phyloP scores from a whole-genome alignment of 768 basidiomycete species.

The Boletus subparvulus region DNA sequence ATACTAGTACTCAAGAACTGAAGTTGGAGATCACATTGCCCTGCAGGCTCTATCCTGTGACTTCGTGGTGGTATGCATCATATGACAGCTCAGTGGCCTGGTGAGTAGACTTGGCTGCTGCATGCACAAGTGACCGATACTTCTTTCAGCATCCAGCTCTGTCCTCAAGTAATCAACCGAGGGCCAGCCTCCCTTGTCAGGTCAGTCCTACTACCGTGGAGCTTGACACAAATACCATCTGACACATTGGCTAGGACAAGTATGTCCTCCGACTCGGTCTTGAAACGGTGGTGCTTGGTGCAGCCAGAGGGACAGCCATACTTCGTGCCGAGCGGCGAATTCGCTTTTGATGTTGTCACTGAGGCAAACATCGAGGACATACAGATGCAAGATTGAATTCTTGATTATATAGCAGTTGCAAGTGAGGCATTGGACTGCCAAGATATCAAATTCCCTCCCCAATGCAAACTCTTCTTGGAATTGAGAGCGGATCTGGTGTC shows the following conservation, averaged over 20 bases:
- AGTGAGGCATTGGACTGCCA: constrained; percentile 31
- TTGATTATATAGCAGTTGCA: constrained; percentile 38
- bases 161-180: not conserved
- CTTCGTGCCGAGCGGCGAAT: constrained; percentile 32
- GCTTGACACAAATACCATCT: not conserved
- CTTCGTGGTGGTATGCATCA: constrained; percentile 12
- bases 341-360: constrained; percentile 47
- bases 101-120: not conserved
- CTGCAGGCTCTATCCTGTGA: constrained; percentile 14
- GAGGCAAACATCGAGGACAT: constrained; percentile 49
- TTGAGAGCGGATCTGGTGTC: constrained; percentile 34
- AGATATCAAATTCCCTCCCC: constrained; percentile 34
- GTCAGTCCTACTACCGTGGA: not conserved
- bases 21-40: not conserved
- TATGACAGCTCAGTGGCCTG: not conserved
- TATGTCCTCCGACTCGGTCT: not conserved
- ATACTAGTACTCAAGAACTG: not conserved
- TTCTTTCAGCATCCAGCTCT: constrained; percentile 11
- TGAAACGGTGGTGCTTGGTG: constrained; percentile 43
- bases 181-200: constrained; percentile 9
- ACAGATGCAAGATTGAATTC: constrained; percentile 36
- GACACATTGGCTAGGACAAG: constrained; percentile 3
- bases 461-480: constrained; percentile 55
- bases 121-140: not conserved
- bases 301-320: constrained; percentile 67